These are phyloP conservation scores for Mycena epipterygia DNA, from an alignment of 768 basidiomycete species.

Conservation along the genomic window DNA sequence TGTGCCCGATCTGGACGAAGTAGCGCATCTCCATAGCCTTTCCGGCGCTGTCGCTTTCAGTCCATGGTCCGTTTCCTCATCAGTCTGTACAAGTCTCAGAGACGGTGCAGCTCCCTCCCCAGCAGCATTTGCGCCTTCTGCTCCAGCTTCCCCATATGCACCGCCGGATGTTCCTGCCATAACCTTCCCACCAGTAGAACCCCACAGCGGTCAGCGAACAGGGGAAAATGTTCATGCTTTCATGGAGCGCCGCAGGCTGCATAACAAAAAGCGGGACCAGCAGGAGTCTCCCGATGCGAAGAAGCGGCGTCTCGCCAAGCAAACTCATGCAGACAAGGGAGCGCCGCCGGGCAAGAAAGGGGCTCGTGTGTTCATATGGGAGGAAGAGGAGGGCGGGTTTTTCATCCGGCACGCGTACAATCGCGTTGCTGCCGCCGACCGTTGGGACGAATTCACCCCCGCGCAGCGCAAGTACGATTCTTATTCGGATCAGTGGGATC, in stretches of 20 bases:
- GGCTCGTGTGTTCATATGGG: too few species aligned
- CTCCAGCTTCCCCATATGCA: slow-evolving; percentile 17
- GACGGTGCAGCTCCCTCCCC: too few species aligned
- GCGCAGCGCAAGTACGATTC: slow-evolving; percentile 25
- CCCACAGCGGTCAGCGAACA: slow-evolving; percentile 20
- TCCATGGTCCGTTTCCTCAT: background rate
- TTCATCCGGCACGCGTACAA: slow-evolving; percentile 20
- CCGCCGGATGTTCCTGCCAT: background rate
- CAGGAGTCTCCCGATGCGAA: slow-evolving; percentile 12
- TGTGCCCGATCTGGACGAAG: slow-evolving; percentile 6
- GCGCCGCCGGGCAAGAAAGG: too few species aligned
- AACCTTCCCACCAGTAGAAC: slow-evolving; percentile 22
- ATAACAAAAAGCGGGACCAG: slow-evolving; percentile 16
- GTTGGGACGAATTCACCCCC: slow-evolving; percentile 28
- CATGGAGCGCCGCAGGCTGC: too few species aligned
- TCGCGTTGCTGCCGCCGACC: slow-evolving; percentile 10
- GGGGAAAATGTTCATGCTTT: slow-evolving; percentile 29
- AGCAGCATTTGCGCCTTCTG: background rate
- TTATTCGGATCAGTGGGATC: slow-evolving; percentile 30
- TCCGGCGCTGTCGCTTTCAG: slow-evolving; percentile 22
- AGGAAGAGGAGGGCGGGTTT: too few species aligned
- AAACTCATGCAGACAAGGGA: slow-evolving; percentile 6
- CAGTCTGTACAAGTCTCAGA: slow-evolving; percentile 7
- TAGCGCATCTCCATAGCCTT: slow-evolving; percentile 3
- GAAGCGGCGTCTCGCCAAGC: slow-evolving; percentile 12